Evolutionary conservation across 805 yeast species (phyloP).

Genomic region (Candida jianshihensis): DNA sequence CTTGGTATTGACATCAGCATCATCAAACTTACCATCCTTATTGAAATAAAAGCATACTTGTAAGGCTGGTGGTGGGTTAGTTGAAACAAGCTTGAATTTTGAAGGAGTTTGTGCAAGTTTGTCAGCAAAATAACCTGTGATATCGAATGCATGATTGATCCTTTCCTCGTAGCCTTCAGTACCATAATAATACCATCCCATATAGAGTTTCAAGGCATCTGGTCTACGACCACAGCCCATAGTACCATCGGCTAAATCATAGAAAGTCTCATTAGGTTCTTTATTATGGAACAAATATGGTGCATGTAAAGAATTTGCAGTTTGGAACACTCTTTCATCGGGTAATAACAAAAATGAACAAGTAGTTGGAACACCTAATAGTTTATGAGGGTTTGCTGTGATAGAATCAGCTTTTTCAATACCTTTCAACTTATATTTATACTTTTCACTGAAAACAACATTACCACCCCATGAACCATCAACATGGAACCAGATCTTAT

Average conservation of each 20-base stretch:
- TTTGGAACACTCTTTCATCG: conserved; percentile 55
- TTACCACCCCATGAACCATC: conserved; percentile 95
- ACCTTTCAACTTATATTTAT: conserved; percentile 46
- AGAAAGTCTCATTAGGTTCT: conserved; percentile 45
- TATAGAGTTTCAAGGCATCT: conserved; percentile 69
- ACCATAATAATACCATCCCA: conserved; percentile 82
- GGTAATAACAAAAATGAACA: conserved; percentile 71
- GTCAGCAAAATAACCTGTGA: conserved; percentile 55
- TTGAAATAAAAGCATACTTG: conserved; percentile 79
- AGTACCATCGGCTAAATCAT: conserved; percentile 81
- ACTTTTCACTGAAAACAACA: conserved; percentile 53
- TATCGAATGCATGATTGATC: conserved; percentile 64
- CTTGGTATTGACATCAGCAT: conserved; percentile 36
- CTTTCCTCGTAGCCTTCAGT: conserved; percentile 54
- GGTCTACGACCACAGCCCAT: conserved; percentile 90
- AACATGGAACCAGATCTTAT: conserved; percentile 70
- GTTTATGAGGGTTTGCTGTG: conserved; percentile 80
- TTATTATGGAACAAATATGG: conserved; percentile 71
- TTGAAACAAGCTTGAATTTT: conserved; percentile 50
- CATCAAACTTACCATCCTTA: conserved; percentile 31
- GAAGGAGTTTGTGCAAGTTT: conserved; percentile 27
- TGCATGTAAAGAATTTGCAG: conserved; percentile 70
- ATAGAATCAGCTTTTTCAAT: conserved; percentile 63
- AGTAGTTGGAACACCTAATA: conserved; percentile 81
- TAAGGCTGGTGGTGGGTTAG: conserved; percentile 62